Base-by-base conservation (phyloP, 1,139 yeast genomes). In the Zygosaccharomyces sapae region DNA sequence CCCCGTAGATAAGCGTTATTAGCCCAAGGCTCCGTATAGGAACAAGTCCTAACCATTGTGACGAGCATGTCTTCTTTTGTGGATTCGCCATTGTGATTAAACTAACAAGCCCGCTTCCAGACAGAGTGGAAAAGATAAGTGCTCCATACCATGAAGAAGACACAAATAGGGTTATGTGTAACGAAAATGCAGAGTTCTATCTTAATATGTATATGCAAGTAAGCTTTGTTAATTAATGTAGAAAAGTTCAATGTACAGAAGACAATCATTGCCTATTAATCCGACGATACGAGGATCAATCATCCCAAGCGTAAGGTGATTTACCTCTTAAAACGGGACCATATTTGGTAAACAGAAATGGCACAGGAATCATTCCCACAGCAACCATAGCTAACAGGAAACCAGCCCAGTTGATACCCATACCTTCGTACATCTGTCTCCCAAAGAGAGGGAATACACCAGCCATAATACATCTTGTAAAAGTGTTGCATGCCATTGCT, bases 391-490 rank as follows among this genome's bases (percentile, higher is more conserved):
- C 88, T 43, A 83, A 63, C 1, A 82, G 51, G 29, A 76, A 71
- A 2, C 79, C 69, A 3, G 87, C 90, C 88, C 89, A 83, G 44
- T 70, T 70, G 2, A 75, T 72, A 0, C 86, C 89, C 52, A 81
- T 69, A 1, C 65, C 67, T 42, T 66, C 61, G 62, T 75, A 81
- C 71, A 85, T 70, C 48, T 77, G 77, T 19, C 77, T 70, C 1
- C 84, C 80, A 64, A 86, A 86, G 35, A 87, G 68, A 1, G 95
- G 95, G 68, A 88, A 86, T 1, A 84, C 79, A 5, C 86, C 85
- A 4, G 89, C 88, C 70, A 83, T 70, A 2, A 77, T 58, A 48
- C 86, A 81, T 60, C 96, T 74, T 47, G 82, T 69, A 52, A 86
- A 75, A 29, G 86, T 80, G 62, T 83, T 86, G 8, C 90, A 89